Conservation (phyloP, 306 rosid genomes). For the Prunus kanzakura region DNA sequence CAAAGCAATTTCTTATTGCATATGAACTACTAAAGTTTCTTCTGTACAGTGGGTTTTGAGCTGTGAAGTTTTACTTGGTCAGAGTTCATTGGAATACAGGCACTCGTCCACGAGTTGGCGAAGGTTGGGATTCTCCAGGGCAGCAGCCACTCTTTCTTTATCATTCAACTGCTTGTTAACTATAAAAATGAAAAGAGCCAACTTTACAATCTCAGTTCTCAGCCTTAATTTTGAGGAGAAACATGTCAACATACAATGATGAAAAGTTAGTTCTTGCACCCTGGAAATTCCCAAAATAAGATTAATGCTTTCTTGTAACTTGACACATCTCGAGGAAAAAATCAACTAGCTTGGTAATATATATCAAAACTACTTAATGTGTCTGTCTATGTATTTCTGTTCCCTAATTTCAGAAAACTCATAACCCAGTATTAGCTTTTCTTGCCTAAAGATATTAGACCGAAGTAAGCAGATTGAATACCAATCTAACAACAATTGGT, state of each 20-base stretch:
- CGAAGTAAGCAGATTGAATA: background rate
- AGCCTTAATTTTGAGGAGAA: conserved; percentile 1
- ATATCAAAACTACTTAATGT: background rate
- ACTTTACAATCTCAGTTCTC: conserved; percentile 10
- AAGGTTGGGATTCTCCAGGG: conserved; percentile 93
- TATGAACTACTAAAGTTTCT: conserved; percentile 12
- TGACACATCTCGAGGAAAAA: background rate
- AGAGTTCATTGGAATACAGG: conserved; percentile 78
- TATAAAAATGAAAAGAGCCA: conserved; percentile 27
- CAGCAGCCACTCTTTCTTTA: conserved; percentile 94
- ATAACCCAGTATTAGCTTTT: background rate
- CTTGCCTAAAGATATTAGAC: background rate
- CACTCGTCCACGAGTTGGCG: conserved; percentile 97
- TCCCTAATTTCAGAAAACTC: background rate
- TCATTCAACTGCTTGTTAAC: conserved; percentile 96
- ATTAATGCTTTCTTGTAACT: background rate
- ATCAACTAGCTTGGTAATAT: background rate
- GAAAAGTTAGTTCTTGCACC: background rate
- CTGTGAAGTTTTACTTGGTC: conserved; percentile 28
- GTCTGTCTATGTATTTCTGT: background rate
- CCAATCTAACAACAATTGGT: background rate
- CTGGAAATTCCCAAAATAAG: background rate
- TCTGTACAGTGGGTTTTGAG: conserved; percentile 30
- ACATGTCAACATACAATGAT: background rate
- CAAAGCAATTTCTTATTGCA: conserved; percentile 25